Percentiles rank a stretch among this genome's conserved stretches.
These are phyloP conservation scores for Collariella sp. DNA, from an alignment of 495 filamentous ascomycete genomes.

Conservation along the genomic window DNA sequence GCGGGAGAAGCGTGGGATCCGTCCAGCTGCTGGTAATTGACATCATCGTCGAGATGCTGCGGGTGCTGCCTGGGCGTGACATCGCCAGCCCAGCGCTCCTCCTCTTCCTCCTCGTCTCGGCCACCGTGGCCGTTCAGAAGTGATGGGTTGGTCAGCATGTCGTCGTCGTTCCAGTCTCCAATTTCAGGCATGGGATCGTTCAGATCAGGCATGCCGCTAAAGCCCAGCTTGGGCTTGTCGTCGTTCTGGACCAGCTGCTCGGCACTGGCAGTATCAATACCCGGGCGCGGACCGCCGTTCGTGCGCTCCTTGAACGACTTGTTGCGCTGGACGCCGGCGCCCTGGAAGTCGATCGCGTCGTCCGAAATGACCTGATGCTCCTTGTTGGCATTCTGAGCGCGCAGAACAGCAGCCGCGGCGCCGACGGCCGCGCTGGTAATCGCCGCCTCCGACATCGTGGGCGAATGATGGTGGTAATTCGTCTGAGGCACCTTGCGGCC, in stretches of 20 bases:
- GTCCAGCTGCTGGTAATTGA: constrained; percentile 25
- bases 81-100: constrained; percentile 34
- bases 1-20: constrained; percentile 13
- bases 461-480: constrained; percentile 33
- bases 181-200: constrained; percentile 61
- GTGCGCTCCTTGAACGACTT: constrained; percentile 51
- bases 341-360: constrained; percentile 19
- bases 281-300: constrained; percentile 38
- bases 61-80: constrained; percentile 32
- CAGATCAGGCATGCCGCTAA: constrained; percentile 54
- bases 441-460: constrained; percentile 42
- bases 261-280: constrained; percentile 66
- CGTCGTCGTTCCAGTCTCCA: constrained; percentile 52
- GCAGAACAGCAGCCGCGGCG: constrained; percentile 40
- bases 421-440: constrained; percentile 45
- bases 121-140: constrained; percentile 31
- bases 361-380: constrained; percentile 30
- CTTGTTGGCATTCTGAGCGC: constrained; percentile 27
- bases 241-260: constrained; percentile 52
- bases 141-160: constrained; percentile 38
- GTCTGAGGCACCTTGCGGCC: constrained; percentile 43
- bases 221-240: constrained; percentile 47
- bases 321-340: constrained; percentile 37
- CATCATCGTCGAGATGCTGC: constrained; percentile 29
- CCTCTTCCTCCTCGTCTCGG: constrained; percentile 18